Percentiles rank a stretch among this genome's conserved stretches.
phyloP scores from a whole-genome alignment of 2,329 filamentous ascomycete genomes.

The Botrytis fabae region DNA sequence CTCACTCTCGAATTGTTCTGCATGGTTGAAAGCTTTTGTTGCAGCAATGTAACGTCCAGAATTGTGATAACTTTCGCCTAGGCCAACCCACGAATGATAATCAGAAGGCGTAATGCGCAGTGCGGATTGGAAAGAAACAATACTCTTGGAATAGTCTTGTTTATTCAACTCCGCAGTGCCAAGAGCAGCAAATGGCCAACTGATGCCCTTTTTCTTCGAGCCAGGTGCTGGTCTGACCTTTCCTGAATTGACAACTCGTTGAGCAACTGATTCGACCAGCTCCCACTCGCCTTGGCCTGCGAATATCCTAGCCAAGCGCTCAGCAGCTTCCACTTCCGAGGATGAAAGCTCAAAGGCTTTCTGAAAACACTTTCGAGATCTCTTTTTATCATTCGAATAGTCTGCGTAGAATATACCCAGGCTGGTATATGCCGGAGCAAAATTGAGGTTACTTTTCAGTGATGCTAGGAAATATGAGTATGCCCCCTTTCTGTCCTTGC shows the following conservation, averaged over 20 bases:
- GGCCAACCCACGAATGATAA: constrained; percentile 93
- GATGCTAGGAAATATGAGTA: constrained; percentile 82
- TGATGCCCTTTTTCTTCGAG: constrained; percentile 88
- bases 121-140: constrained; percentile 88
- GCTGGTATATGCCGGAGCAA: constrained; percentile 86
- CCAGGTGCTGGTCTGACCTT: constrained; percentile 87
- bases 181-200: constrained; percentile 93
- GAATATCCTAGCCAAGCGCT: constrained; percentile 81
- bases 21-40: constrained; percentile 84
- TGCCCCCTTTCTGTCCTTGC: constrained; percentile 78
- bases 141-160: constrained; percentile 83
- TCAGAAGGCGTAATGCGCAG: constrained; percentile 80
- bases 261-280: constrained; percentile 87
- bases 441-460: constrained; percentile 82
- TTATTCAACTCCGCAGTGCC: constrained; percentile 94
- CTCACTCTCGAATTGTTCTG: constrained; percentile 70
- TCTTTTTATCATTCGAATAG: constrained; percentile 81
- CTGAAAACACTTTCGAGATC: constrained; percentile 90
- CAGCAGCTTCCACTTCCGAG: constrained; percentile 81
- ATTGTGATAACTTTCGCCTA: constrained; percentile 96
- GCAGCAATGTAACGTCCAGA: constrained; percentile 94
- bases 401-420: constrained; percentile 90
- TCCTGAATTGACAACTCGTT: constrained; percentile 91
- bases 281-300: constrained; percentile 95
- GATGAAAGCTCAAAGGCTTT: constrained; percentile 93